Evolutionary conservation across 2,329 filamentous ascomycete species (phyloP).

Genomic region (Phaeosphaeriaceae sp.): DNA sequence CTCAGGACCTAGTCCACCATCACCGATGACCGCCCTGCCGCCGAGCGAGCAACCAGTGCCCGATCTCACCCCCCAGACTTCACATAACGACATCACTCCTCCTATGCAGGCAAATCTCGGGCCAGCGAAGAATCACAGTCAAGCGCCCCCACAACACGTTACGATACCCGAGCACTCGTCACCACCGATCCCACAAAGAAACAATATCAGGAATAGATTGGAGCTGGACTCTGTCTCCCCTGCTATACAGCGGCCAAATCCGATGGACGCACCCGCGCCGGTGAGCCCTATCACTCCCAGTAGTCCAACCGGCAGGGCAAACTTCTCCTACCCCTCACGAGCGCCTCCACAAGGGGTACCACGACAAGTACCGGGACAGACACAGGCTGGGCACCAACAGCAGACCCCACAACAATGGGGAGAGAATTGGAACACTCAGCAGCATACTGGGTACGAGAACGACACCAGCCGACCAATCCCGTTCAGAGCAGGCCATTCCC

Average conservation of each 20-base stretch:
- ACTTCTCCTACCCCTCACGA: conserved; percentile 47
- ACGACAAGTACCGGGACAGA: conserved; percentile 30
- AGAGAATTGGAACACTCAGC: conserved; percentile 9
- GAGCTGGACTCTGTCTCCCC: conserved; percentile 45
- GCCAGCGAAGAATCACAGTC: conserved; percentile 7
- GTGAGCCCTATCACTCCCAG: conserved; percentile 35
- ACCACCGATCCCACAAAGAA: conserved; percentile 44
- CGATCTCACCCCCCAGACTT: conserved; percentile 19
- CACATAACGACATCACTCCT: conserved; percentile 9
- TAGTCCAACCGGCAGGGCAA: conserved; percentile 34
- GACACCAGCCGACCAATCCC: conserved; percentile 29
- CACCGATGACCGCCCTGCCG: conserved; percentile 32
- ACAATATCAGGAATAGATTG: conserved; percentile 45
- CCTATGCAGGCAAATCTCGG: conserved; percentile 10
- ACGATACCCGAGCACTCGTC: conserved; percentile 23
- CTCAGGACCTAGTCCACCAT: conserved; percentile 43
- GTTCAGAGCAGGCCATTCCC: conserved; percentile 28
- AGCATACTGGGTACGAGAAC: conserved; percentile 13
- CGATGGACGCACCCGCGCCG: conserved; percentile 30
- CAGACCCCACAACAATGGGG: conserved; percentile 14
- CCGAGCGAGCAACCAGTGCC: conserved; percentile 19
- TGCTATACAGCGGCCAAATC: conserved; percentile 42
- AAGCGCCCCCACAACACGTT: conserved; percentile 4
- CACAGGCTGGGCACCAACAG: conserved; percentile 25
- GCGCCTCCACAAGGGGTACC: conserved; percentile 42